Evolutionary conservation across 306 rosid genomes (phyloP).

Genomic region (Cercis canadensis): DNA sequence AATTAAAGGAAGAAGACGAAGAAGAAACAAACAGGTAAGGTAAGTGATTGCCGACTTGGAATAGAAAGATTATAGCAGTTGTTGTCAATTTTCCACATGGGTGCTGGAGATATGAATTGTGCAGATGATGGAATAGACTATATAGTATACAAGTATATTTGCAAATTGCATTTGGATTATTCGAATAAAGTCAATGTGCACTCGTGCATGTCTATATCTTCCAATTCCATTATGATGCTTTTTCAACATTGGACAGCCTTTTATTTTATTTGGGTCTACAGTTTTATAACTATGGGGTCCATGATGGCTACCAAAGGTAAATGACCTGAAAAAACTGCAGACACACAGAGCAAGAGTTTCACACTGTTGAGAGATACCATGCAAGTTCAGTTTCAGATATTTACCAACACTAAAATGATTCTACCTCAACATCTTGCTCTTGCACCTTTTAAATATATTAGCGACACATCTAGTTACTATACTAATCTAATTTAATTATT

Average conservation of each 20-base stretch:
- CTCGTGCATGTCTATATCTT: constrained; percentile 44
- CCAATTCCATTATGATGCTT: background rate
- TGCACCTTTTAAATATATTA: too few species aligned
- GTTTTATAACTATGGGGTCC: constrained; percentile 15
- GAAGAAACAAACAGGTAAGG: background rate
- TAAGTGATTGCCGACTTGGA: constrained; percentile 25
- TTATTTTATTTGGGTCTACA: background rate
- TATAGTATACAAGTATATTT: constrained; percentile 3
- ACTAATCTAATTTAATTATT: too few species aligned
- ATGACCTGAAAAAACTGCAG: too few species aligned
- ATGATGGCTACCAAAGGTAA: constrained; percentile 12
- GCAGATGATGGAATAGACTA: constrained; percentile 33
- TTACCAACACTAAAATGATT: too few species aligned
- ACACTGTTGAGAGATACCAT: too few species aligned
- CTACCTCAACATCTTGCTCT: too few species aligned
- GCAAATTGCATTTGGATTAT: constrained; percentile 24
- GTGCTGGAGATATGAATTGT: background rate
- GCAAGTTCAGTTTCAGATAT: too few species aligned
- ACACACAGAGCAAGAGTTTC: too few species aligned
- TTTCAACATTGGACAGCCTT: constrained; percentile 27
- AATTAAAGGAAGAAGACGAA: too few species aligned
- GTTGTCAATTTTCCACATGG: constrained; percentile 24
- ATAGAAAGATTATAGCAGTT: background rate
- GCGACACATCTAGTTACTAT: too few species aligned
- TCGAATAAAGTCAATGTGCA: constrained; percentile 41